Base-by-base conservation (phyloP, 1,284 basidiomycete species). In the Xerocomus nothofagi region DNA sequence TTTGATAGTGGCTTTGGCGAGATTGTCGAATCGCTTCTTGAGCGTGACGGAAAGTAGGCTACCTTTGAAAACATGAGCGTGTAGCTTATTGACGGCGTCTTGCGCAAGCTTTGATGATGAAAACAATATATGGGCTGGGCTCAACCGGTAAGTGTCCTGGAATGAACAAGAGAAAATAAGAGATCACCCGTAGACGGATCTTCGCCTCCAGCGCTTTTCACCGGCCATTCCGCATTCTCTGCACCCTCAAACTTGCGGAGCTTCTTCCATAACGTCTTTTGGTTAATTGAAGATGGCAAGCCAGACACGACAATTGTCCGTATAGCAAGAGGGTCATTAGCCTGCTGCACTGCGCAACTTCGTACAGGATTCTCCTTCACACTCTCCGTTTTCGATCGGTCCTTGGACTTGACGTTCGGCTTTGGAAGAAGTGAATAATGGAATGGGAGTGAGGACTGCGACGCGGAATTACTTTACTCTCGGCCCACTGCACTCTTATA, bases 1-100 rank as follows among this genome's bases (percentile, higher is more conserved):
- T 58, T 69, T 75, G 29, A 62, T 61, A 21, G 68, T 57, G 3
- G 76, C 69, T 53, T 84, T 84, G 5, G 77, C 74, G 17, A 90
- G 77, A 41, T 77, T 81, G 43, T 94, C 88, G 5, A 92, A 72
- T 2, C 91, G 83, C 66, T 94, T 94, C 76, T 98, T 98, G 55
- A 98, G 78, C 6, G 89, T 86, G n/a, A 88, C 91, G 6, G 88
- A 93, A 23, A 98, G 81, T 14, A 94, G 74, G 3, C 80, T 76
- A 36, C 93, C 93, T 69, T 98, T 97, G 80, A 89, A 98, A 34
- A 94, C 86, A 66, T 97, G 93, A 0, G 92, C 92, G 65, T 99
- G 93, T 1, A 99, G 81, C 71, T 93, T 94, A 50, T 72, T 74
- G 26, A 92, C 80, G 2, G 89, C 89, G 18, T 85, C 82, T 43